A percentile compares a stretch with the other conserved stretches of the same genome.
Evolutionary conservation across 1,284 basidiomycete genomes (phyloP).

Genomic region (Microbotryum violaceum): DNA sequence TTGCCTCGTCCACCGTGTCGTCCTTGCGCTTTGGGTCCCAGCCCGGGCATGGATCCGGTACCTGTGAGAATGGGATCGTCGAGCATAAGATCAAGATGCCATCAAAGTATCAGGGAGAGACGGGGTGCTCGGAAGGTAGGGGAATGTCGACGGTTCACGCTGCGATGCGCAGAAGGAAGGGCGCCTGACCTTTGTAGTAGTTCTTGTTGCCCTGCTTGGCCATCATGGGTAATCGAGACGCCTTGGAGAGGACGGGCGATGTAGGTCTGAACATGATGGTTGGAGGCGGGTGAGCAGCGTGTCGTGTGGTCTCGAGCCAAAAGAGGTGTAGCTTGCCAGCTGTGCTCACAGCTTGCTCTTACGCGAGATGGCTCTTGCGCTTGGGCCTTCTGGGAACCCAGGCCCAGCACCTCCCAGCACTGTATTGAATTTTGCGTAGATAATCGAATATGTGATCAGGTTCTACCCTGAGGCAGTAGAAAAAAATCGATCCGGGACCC

Average conservation of each 20-base stretch:
- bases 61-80: constrained; percentile 13
- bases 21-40: constrained; percentile 34
- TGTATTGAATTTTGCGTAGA: no score
- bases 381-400: no score
- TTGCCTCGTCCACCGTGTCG: constrained; percentile 27
- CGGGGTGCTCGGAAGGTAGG: neutral
- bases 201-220: constrained; percentile 84
- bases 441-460: no score
- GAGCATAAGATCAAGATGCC: neutral
- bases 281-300: neutral
- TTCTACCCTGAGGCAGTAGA: no score
- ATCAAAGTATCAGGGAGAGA: neutral
- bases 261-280: constrained; percentile 56
- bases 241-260: constrained; percentile 59
- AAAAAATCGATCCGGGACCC: no score
- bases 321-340: neutral
- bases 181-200: constrained; percentile 71
- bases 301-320: neutral
- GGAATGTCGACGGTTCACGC: neutral
- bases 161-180: neutral
- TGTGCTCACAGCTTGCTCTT: neutral
- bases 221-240: constrained; percentile 67
- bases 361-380: neutral
- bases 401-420: no score
- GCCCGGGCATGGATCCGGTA: constrained; percentile 34